Conservation (phyloP, 2,329 filamentous ascomycete genomes). For the Fusarium sp. region DNA sequence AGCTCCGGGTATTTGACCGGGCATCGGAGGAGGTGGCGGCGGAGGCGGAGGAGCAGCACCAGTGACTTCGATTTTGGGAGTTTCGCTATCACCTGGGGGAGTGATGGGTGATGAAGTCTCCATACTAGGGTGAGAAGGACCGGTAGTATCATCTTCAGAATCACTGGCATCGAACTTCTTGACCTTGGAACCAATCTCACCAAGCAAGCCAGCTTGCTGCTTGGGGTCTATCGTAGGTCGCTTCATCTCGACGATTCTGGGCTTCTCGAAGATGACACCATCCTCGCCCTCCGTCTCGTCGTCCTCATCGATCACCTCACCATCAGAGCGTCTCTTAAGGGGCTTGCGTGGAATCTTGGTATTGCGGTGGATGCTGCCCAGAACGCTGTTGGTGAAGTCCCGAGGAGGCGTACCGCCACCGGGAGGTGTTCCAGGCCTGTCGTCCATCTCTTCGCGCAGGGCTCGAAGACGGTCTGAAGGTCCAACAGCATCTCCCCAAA, state of each 20-base stretch:
- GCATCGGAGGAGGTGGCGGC: constrained; percentile 52
- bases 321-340: constrained; percentile 52
- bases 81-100: constrained; percentile 69
- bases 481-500: constrained; percentile 83
- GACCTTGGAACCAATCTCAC: constrained; percentile 79
- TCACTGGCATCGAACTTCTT: constrained; percentile 78
- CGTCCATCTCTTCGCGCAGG: constrained; percentile 93
- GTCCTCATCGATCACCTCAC: constrained; percentile 59
- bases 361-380: constrained; percentile 75
- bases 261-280: constrained; percentile 74
- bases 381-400: constrained; percentile 76
- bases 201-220: constrained; percentile 72
- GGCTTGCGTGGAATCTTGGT: constrained; percentile 67
- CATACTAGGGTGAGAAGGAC: constrained; percentile 78
- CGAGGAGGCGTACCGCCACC: constrained; percentile 63
- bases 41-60: constrained; percentile 48
- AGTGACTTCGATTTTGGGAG: constrained; percentile 69
- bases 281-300: constrained; percentile 62
- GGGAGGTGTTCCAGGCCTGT: constrained; percentile 60
- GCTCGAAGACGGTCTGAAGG: constrained; percentile 93
- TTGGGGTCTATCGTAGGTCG: constrained; percentile 73
- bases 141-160: constrained; percentile 77
- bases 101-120: constrained; percentile 75
- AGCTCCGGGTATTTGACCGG: constrained; percentile 53
- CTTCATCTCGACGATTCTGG: constrained; percentile 80